phyloP scores from a whole-genome alignment of 2,329 filamentous ascomycete species.

The Trichoderma breve region DNA sequence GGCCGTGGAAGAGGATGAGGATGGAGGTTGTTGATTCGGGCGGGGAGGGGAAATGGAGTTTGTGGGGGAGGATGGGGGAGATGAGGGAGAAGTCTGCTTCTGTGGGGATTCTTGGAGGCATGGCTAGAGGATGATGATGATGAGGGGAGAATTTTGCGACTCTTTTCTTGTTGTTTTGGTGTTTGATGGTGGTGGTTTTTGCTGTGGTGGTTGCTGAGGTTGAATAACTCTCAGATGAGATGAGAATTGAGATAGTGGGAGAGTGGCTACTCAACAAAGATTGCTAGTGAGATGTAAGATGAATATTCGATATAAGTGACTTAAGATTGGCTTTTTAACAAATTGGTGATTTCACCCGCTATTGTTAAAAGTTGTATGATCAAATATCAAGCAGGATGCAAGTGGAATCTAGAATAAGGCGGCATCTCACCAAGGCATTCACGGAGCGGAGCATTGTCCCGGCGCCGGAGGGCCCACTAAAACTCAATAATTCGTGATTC shows the following conservation, averaged over 20 bases:
- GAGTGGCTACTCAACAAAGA: background rate
- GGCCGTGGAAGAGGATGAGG: conserved; percentile 78
- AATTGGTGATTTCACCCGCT: too few species aligned
- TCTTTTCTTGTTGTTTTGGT: background rate
- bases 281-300: background rate
- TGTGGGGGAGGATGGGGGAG: conserved; percentile 40
- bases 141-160: background rate
- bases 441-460: conserved; percentile 15
- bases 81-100: conserved; percentile 49
- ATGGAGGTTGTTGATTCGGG: conserved; percentile 68
- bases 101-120: conserved; percentile 51
- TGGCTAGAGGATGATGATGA: conserved; percentile 23
- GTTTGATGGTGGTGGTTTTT: background rate
- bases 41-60: conserved; percentile 50
- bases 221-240: background rate
- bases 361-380: background rate
- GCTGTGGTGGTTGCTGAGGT: background rate
- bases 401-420: background rate
- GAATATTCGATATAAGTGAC: too few species aligned
- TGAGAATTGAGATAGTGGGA: background rate
- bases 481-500: background rate
- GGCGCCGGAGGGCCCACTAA: conserved; percentile 12
- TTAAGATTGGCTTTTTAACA: too few species aligned
- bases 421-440: background rate
- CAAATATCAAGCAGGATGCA: background rate